Evolutionary conservation across 2,329 filamentous ascomycete species (phyloP).

Genomic region (Colletotrichum sidae): DNA sequence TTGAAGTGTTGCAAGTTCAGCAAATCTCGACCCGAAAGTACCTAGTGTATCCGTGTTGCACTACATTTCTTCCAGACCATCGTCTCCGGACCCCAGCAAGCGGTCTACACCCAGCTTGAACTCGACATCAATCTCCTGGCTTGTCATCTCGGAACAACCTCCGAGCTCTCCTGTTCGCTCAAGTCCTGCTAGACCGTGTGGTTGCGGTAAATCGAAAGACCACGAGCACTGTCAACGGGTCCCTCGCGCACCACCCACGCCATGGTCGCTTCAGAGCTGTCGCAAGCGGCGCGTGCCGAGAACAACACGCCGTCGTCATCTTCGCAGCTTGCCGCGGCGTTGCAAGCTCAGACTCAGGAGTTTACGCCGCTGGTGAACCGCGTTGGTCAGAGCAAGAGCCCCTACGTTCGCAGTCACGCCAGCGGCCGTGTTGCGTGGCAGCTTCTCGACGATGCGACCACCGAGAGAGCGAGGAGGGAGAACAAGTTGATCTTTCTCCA

Average conservation of each 20-base stretch:
- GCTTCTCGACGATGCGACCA: slow-evolving; percentile 81
- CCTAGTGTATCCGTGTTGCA: too few species aligned
- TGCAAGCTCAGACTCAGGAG: slow-evolving; percentile 33
- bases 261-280: slow-evolving; percentile 54
- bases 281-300: slow-evolving; percentile 36
- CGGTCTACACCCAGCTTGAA: too few species aligned
- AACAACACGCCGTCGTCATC: slow-evolving; percentile 26
- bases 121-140: too few species aligned
- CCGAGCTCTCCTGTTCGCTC: too few species aligned
- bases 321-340: slow-evolving; percentile 46
- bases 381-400: slow-evolving; percentile 55
- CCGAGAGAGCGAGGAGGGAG: slow-evolving; percentile 80
- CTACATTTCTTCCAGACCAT: too few species aligned
- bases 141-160: too few species aligned
- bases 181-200: too few species aligned
- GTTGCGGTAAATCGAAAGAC: background rate
- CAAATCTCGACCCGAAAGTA: too few species aligned
- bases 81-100: too few species aligned
- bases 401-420: slow-evolving; percentile 77
- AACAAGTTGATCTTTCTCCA: slow-evolving; percentile 94
- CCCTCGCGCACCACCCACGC: background rate
- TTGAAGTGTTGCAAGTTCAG: too few species aligned
- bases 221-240: background rate
- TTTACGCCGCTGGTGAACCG: slow-evolving; percentile 48
- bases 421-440: slow-evolving; percentile 93